Evolutionary conservation across 257 asterid genomes (phyloP), one percentile per base, ranked within the genome.

Genomic region (Solanum neorickii): DNA sequence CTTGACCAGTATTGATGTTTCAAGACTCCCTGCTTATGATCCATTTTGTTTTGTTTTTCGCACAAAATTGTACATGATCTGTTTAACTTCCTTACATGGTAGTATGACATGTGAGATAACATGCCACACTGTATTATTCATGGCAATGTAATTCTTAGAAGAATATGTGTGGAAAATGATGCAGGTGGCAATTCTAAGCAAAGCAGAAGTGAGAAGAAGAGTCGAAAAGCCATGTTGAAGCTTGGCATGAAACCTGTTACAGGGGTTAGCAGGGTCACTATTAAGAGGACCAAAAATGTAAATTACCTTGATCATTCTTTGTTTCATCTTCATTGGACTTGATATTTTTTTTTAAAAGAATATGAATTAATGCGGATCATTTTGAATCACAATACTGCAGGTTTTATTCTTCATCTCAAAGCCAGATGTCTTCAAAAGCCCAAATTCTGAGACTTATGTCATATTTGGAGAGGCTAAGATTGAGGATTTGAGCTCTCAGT

Each of bases 161-260:
- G 65, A 66, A 66, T 84, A 15, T 84, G 80, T 25, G 3, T 33
- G 10, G 60, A 85, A 70, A 16, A 33, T 27, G n/a, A 18, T 86
- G 88, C 92, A 96, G 97, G 92, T 85, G 89, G 89, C 23, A 92
- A 95, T 87, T 94, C 95, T 49, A 96, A 95, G 92, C 98, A 96
- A 92, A 96, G 98, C 95, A 91, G 98, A 86, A 96, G 98, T 77
- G 99, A 96, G 96, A 96, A 96, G 91, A 96, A 96, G 95, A 94
- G 99, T 46, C 92, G 98, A 6, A 96, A 96, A 93, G 99, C 99
- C 85, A 94, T 96, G 99, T 87, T 94, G 93, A 96, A 95, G 91
- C 95, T 96, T 42, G 99, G 99, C 82, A 94, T 96, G 98, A 95
- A 95, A 83, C 98, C 98, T 39, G 92, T 95, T 83, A 70, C 91